A percentile compares a stretch with the other conserved stretches of the same genome.
These are phyloP conservation scores for Gynostemma pentaphyllum DNA, from an alignment of 306 rosid genomes.

Conservation along the genomic window DNA sequence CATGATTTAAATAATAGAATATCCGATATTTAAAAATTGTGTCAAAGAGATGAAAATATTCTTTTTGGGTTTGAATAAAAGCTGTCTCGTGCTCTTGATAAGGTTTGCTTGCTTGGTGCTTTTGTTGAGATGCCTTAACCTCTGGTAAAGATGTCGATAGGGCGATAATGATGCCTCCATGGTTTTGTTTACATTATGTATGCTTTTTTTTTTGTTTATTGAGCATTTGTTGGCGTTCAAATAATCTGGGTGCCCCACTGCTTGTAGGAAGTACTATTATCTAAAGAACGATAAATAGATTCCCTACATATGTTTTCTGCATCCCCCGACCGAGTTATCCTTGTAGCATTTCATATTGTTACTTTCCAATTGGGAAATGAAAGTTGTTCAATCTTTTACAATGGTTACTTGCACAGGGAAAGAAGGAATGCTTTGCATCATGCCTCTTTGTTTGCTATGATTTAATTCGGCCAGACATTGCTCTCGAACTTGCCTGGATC, in stretches of 20 bases:
- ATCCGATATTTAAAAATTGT: not conserved
- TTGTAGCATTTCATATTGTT: not conserved
- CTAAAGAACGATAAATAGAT: not conserved
- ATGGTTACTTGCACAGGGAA: conserved; percentile 54
- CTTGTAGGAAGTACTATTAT: not conserved
- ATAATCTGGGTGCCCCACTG: not conserved
- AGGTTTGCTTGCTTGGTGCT: not conserved
- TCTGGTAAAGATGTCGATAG: not conserved
- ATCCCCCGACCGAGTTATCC: not conserved
- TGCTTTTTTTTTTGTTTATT: no score
- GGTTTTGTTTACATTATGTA: no score
- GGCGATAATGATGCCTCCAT: not conserved
- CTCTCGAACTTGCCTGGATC: conserved; percentile 92
- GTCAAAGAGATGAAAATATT: not conserved
- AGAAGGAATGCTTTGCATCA: conserved; percentile 97
- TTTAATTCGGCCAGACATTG: conserved; percentile 73
- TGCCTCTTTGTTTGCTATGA: conserved; percentile 97
- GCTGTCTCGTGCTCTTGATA: no score
- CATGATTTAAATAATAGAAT: not conserved
- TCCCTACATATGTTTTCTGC: not conserved
- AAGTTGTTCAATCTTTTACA: not conserved
- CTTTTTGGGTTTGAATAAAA: not conserved
- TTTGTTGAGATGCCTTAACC: not conserved
- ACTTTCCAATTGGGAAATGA: not conserved
- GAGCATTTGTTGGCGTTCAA: no score